Evolutionary conservation across 2,329 filamentous ascomycete genomes (phyloP).

Genomic region (Zalaria obscura): DNA sequence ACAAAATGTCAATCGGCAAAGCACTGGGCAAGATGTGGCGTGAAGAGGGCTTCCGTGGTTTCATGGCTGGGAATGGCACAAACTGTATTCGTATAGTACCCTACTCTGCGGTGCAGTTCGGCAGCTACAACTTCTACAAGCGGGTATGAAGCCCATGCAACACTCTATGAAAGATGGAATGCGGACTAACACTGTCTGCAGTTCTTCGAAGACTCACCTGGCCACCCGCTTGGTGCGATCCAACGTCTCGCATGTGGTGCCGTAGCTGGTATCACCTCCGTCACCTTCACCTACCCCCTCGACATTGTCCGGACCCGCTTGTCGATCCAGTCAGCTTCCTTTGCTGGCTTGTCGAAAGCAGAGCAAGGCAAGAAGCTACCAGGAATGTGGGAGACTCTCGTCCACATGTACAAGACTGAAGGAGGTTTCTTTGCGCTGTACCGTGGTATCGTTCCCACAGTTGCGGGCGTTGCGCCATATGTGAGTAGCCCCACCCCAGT

Average conservation of each 20-base stretch:
- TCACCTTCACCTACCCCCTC: conserved; percentile 87
- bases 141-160: conserved; percentile 43
- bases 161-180: not conserved
- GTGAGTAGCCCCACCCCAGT: conserved; percentile 30
- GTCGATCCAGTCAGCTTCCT: conserved; percentile 95
- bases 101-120: conserved; percentile 96
- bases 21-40: conserved; percentile 89
- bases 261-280: conserved; percentile 85
- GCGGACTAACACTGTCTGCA: conserved; percentile 15
- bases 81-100: conserved; percentile 98
- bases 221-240: conserved; percentile 57
- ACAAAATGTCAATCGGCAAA: conserved; percentile 81
- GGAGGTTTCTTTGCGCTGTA: conserved; percentile 80
- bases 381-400: conserved; percentile 82
- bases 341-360: conserved; percentile 55
- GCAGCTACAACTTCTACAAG: conserved; percentile 96
- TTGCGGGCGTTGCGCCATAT: conserved; percentile 91
- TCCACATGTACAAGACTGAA: conserved; percentile 77
- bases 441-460: conserved; percentile 81
- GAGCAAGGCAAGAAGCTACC: conserved; percentile 51
- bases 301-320: conserved; percentile 93
- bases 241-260: conserved; percentile 80
- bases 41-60: conserved; percentile 92
- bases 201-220: conserved; percentile 65
- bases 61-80: conserved; percentile 95